Evolutionary conservation across 176 grass and related monocot genomes (phyloP).

Genomic region (Cymbopogon citratus): DNA sequence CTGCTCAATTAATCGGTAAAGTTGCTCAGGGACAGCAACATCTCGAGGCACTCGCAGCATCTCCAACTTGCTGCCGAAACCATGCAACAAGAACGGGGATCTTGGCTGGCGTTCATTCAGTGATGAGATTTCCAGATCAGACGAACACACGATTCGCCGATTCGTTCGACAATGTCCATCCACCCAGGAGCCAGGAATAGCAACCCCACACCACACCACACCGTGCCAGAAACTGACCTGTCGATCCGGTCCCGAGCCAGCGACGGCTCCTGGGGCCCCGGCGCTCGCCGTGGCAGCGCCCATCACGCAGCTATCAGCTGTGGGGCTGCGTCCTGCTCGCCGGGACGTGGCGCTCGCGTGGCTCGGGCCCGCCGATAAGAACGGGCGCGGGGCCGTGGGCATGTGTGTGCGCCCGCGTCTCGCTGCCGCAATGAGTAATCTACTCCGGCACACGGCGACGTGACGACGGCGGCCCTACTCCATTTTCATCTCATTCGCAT

Average conservation of each 20-base stretch:
- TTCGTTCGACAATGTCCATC: neutral
- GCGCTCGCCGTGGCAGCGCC: neutral
- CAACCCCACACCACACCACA: neutral
- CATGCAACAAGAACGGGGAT: neutral
- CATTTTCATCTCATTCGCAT: too few species aligned
- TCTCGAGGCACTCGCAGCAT: neutral
- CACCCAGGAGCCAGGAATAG: neutral
- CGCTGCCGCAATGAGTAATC: slow-evolving; percentile 3
- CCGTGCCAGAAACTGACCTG: slow-evolving; percentile 10
- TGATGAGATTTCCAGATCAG: neutral
- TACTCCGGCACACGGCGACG: neutral
- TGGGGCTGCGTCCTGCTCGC: neutral
- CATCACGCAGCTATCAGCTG: neutral
- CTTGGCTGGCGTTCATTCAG: neutral
- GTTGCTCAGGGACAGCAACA: neutral
- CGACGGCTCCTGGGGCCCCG: neutral
- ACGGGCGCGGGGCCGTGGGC: neutral
- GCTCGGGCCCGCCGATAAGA: slow-evolving; percentile 9
- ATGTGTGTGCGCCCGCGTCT: neutral
- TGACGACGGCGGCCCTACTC: slow-evolving; percentile 14
- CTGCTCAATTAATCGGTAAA: neutral
- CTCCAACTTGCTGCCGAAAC: neutral
- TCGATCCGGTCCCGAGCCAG: neutral
- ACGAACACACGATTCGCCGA: neutral
- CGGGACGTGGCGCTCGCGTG: neutral